These are phyloP conservation scores for Fusarium odoratissimum DNA, from an alignment of 2,329 filamentous ascomycete genomes.

Conservation along the genomic window DNA sequence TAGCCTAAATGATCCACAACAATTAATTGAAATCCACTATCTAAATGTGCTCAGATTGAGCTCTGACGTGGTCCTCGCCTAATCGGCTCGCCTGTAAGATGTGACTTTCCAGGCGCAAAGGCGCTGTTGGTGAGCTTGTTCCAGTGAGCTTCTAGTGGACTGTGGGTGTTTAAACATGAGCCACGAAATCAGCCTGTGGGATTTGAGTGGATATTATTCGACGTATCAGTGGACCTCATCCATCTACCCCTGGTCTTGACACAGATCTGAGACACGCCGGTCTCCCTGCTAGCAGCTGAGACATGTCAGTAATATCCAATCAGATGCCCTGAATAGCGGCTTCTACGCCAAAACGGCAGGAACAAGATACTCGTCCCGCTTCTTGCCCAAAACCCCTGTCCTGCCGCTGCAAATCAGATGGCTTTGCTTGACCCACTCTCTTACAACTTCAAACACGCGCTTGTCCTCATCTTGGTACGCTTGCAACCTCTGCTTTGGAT, in stretches of 20 bases:
- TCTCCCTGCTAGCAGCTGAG: slow-evolving; percentile 32
- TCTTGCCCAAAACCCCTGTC: slow-evolving; percentile 28
- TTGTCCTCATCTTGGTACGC: slow-evolving; percentile 32
- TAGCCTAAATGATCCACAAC: slow-evolving; percentile 25
- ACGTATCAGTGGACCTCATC: slow-evolving; percentile 15
- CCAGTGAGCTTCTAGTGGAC: slow-evolving; percentile 29
- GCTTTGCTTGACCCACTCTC: slow-evolving; percentile 27
- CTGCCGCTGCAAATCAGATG: slow-evolving; percentile 40
- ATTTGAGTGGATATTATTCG: slow-evolving; percentile 18
- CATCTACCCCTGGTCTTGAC: slow-evolving; percentile 48
- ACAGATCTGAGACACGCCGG: slow-evolving; percentile 58
- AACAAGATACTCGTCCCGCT: slow-evolving; percentile 40
- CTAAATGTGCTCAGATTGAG: slow-evolving; percentile 20
- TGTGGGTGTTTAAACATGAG: slow-evolving; percentile 18
- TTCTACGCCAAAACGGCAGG: slow-evolving; percentile 43
- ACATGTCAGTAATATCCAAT: slow-evolving; percentile 24
- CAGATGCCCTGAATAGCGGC: background rate
- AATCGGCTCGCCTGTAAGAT: slow-evolving; percentile 11
- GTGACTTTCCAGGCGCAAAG: slow-evolving; percentile 11
- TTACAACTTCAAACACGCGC: slow-evolving; percentile 46
- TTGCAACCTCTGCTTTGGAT: slow-evolving; percentile 23
- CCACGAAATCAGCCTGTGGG: slow-evolving; percentile 15
- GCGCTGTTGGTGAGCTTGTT: slow-evolving; percentile 19
- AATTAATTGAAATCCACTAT: slow-evolving; percentile 15
- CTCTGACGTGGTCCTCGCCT: slow-evolving; percentile 41